These are phyloP conservation scores for Rhizophora apiculata DNA, from an alignment of 345 rosid genomes.

Conservation along the genomic window DNA sequence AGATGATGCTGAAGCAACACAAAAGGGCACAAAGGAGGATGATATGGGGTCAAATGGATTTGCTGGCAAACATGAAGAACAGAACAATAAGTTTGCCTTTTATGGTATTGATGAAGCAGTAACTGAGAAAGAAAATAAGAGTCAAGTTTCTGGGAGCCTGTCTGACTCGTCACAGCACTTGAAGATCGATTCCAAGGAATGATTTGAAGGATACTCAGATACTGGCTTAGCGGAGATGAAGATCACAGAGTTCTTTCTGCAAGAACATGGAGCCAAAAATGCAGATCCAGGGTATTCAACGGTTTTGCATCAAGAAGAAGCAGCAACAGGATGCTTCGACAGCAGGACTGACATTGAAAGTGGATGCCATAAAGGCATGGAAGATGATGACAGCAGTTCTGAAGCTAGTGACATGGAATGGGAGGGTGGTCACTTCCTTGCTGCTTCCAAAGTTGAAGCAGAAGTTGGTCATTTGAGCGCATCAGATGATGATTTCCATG, in stretches of 20 bases:
- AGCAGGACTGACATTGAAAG: constrained; percentile 20
- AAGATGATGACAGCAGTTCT: constrained; percentile 21
- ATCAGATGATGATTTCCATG: no score
- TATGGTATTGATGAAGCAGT: not conserved
- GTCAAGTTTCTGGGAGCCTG: constrained; percentile 31
- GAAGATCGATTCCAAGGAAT: constrained; percentile 34
- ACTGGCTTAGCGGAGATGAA: not conserved
- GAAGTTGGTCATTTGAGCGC: constrained; percentile 12
- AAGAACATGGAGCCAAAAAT: constrained; percentile 13
- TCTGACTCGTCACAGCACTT: constrained; percentile 27
- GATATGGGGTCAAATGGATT: not conserved
- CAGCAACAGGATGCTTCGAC: not conserved
- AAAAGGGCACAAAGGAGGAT: not conserved
- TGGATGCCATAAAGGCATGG: constrained; percentile 14
- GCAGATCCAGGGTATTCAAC: constrained; percentile 12
- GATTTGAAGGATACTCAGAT: constrained; percentile 2
- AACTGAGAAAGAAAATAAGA: constrained; percentile 13
- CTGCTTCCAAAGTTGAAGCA: constrained; percentile 18
- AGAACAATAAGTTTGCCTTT: not conserved
- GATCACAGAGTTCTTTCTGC: not conserved
- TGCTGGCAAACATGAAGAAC: not conserved
- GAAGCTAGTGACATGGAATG: constrained; percentile 47
- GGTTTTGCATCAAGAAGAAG: constrained; percentile 17
- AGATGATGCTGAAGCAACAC: constrained; percentile 17
- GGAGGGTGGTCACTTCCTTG: constrained; percentile 32